Base-by-base conservation (phyloP, 352 stramenopile species). In the Phytophthora pistaciae region DNA sequence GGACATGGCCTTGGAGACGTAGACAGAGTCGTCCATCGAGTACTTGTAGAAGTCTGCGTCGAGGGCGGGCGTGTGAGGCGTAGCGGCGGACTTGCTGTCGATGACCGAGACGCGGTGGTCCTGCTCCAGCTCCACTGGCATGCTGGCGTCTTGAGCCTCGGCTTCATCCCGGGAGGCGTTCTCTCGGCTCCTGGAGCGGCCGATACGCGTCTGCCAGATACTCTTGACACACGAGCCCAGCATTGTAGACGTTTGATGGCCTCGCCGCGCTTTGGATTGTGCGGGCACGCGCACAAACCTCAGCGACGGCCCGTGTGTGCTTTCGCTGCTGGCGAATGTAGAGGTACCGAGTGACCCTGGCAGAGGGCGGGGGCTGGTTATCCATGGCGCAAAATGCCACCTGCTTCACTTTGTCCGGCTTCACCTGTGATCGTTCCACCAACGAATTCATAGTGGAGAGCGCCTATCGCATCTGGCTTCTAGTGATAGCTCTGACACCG, bases 171-270 rank as follows among this genome's bases (percentile, higher is more conserved):
- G 63, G n/a, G 25, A 20, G 14, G 40, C 38, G 27, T 23, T 71
- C 11, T 62, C 58, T n/a, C 55, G 60, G 48, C 74, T 85, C 61
- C 71, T 72, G 10, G 78, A 78, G 25, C 80, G 75, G 42, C 74
- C 66, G 20, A 78, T 64, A n/a, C 84, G 87, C 56, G 80, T 87
- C 58, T 89, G 82, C 87, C 87, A 94, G 25, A 94, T 77, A 48
- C 56, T 91, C 60, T 90, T 90, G 46, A 88, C 83, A 64, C 67
- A 53, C 20, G 59, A 66, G 62, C 25, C 49, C 23, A 68, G 27
- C 70, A 77, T 77, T 3, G 40, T 54, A 31, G 8, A 25, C 23
- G 14, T 14, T 40, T 42, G 21, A 11, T 6, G 27, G 29, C 42
- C 11, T 11, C 27, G 27, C 5, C 27, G 52, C 21, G 13, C 14